Percentiles rank a stretch among this genome's conserved stretches.
Evolutionary conservation across 106 monocot genomes (phyloP).

Genomic region (Xerophyta viscosa): DNA sequence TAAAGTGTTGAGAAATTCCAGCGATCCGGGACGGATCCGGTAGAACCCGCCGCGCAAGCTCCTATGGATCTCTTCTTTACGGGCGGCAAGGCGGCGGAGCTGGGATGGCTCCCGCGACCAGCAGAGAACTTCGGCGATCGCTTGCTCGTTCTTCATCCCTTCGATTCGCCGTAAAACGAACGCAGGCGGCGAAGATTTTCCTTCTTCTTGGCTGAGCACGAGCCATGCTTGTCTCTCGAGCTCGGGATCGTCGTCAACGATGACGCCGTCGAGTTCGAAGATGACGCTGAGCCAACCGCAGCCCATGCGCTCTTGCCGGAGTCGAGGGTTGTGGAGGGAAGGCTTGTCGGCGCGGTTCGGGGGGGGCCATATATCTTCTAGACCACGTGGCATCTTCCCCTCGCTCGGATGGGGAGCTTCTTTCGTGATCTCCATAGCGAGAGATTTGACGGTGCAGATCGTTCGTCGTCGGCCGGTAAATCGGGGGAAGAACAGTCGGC

Average conservation of each 20-base stretch:
- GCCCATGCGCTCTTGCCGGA: slow-evolving; percentile 77
- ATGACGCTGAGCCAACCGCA: slow-evolving; percentile 89
- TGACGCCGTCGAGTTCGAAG: slow-evolving; percentile 89
- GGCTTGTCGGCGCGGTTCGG: slow-evolving; percentile 70
- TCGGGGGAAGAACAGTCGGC: no score
- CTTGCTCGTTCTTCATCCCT: slow-evolving; percentile 97
- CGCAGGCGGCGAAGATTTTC: slow-evolving; percentile 63
- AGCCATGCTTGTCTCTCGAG: slow-evolving; percentile 73
- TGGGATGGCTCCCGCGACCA: slow-evolving; percentile 79
- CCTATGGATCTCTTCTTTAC: slow-evolving; percentile 66
- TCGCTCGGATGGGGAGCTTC: slow-evolving; percentile 30
- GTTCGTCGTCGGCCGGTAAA: no score
- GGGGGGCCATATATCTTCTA: slow-evolving; percentile 43
- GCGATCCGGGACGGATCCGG: slow-evolving; percentile 52
- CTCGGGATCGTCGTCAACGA: slow-evolving; percentile 67
- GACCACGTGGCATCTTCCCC: slow-evolving; percentile 22
- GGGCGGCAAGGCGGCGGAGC: slow-evolving; percentile 43
- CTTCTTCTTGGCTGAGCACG: slow-evolving; percentile 62
- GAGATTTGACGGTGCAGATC: slow-evolving; percentile 33
- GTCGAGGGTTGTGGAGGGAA: slow-evolving; percentile 70
- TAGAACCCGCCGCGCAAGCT: slow-evolving; percentile 44
- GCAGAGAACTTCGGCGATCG: slow-evolving; percentile 87
- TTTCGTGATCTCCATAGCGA: slow-evolving; percentile 55
- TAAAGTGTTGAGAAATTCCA: slow-evolving; percentile 66
- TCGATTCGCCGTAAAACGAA: slow-evolving; percentile 64